Base-by-base conservation (phyloP, 179 eudicot species). In the Drosera spatulata region DNA sequence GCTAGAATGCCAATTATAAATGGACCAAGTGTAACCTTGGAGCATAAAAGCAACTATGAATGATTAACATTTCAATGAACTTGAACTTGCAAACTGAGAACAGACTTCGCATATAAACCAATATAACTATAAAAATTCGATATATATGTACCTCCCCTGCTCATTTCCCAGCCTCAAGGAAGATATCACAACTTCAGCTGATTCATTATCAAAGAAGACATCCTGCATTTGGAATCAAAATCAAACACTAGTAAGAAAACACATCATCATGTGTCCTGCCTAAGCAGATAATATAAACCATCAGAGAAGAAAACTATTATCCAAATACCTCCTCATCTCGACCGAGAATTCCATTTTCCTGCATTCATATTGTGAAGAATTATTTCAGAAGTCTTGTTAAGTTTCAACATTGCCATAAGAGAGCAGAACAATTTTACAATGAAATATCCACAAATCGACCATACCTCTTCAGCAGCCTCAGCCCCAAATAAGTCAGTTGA, bases 131-230 rank as follows among this genome's bases (percentile, higher is more conserved):
- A 7, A 43, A 43, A 4, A 4, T 12, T 13, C 6, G 7, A 5
- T 46, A 14, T 4, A 61, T 62, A 57, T 79, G 61, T 55, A 93
- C 97, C 99, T 89, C 61, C 88, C 97, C 62, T 89, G 95, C 79
- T 86, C 95, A 74, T 86, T 97, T 67, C 95, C 99, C 73, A 93
- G 85, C 79, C 97, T 73, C 55, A 89, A 74, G 43, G 99, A 89
- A 69, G 99, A 93, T 65, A 93, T 86, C 58, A 93, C 97, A 41
- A 93, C 97, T 83, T 93, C 99, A 57, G 99, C 95, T 68, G 95
- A 84, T 72, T 93, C 99, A 71, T 93, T 97, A 58, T 89, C 97
- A 65, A 93, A 93, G 80, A 89, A 93, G 56, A 75, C 90, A 70
- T 93, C 97, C 99, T 93, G 79, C 78, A 77, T 14, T 49, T 22